Evolutionary conservation across 2,329 filamentous ascomycete species (phyloP), one percentile per base, ranked within the genome.

Genomic region (Paecilomyces sp.): DNA sequence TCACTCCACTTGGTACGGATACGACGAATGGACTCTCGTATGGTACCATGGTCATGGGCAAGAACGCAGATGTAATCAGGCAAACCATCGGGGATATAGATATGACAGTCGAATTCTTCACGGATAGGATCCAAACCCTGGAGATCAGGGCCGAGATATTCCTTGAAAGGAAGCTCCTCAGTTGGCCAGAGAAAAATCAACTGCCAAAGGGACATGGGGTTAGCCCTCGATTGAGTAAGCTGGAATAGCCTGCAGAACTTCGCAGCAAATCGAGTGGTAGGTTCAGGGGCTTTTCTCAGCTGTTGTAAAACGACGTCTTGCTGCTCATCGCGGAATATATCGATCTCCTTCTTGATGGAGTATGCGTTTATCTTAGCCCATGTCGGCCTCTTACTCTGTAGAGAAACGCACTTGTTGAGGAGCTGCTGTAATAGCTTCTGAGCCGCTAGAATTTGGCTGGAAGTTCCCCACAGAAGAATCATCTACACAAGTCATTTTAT

Each of bases 51-150:
- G 33, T 63, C 61, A 12, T 67, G 57, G 13, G 72, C 63, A 72
- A 73, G 41, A 61, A 75, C 61, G 60, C 63, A 63, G 71, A 73
- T 64, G 64, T 71, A 65, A 58, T 67, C 62, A 62, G 63, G 59
- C 68, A 72, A 33, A 13, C 67, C 61, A 3, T 66, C 61, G 25
- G 73, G 67, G n/a, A 72, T 69, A 34, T 75, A 74, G n/a, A 82
- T 68, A 60, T 77, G 70, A 58, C 74, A 80, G 3, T 67, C 67
- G 55, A 69, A 73, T 25, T 71, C 71, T 34, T 70, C 69, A 3
- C 80, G 75, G 12, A 82, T 73, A 6, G 66, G 63, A 62, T 83
- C 80, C 3, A 83, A 70, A 4, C 70, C 71, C 63, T 81, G 78
- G 8, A 75, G 70, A 36, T 74, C 72, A 9, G 62, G 58, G 1